Evolutionary conservation across 306 rosid species (phyloP), one percentile per base, ranked within the genome.

Genomic region (Lathyrus aphaca): DNA sequence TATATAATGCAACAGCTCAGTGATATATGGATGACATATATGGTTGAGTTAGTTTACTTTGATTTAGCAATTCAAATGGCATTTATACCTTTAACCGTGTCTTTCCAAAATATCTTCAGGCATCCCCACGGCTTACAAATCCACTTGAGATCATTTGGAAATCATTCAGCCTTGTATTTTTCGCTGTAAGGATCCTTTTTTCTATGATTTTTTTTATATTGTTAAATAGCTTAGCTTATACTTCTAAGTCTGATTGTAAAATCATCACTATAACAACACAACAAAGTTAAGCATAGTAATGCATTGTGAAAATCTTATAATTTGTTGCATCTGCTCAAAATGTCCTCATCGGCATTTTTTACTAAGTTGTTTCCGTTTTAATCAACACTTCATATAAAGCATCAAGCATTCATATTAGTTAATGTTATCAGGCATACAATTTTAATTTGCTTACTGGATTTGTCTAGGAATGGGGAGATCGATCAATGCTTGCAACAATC

Each of bases 381-480:
- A 35, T 69, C 37, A 48, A 49, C 54, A 23, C 29, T 11, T 23
- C 56, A 23, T 63, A 27, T 21, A 67, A 14, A 61, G 46, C 61
- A 45, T 60, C 45, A 61, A 53, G 44, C 16, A 67, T 44, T 68
- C 29, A 8, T 44, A 57, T 51, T 42, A 27, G 63, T 64, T 58
- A 25, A 18, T 76, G 23, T 46, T 60, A 62, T 74, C 56, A 14
- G 29, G 50, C 65, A 44, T 56, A 32, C 39, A 46, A 63, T 67
- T 71, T 63, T 72, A 27, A 76, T 57, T 40, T 55, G 14, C 19
- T 60, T 12, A 15, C 44, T 78, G 71, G 29, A 32, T 67, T 87
- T 85, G 48, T 39, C 72, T 82, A 95, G 99, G 99, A 95, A 91
- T 95, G 99, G 97, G 97, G 99, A 45, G 99, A 95, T 77, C 97